phyloP scores from a whole-genome alignment of 2,329 filamentous ascomycete species.

The Zasmidium cellare region DNA sequence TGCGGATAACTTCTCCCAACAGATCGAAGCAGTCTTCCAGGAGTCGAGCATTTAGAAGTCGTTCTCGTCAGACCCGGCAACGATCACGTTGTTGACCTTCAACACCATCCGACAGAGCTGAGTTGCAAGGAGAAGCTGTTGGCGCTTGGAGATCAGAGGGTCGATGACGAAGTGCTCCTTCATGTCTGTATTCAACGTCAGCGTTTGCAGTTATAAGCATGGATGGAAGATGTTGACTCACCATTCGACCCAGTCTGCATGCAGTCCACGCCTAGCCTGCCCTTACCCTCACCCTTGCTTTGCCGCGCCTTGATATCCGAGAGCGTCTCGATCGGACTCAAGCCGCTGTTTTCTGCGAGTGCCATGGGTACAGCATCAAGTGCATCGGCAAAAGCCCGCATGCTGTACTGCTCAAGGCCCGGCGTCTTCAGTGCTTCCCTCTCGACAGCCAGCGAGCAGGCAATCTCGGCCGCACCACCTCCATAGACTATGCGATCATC shows the following conservation, averaged over 20 bases:
- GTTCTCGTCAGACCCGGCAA: slow-evolving; percentile 81
- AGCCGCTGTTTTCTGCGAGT: slow-evolving; percentile 92
- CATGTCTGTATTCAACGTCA: slow-evolving; percentile 69
- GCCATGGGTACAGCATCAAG: slow-evolving; percentile 94
- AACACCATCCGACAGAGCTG: slow-evolving; percentile 98
- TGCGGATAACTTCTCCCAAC: not conserved
- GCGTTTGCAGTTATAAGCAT: not conserved
- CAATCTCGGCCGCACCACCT: slow-evolving; percentile 93
- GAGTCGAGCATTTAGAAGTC: slow-evolving; percentile 62
- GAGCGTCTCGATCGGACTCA: slow-evolving; percentile 93
- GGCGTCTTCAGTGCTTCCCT: slow-evolving; percentile 87
- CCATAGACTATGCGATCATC: slow-evolving; percentile 98
- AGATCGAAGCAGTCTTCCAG: not conserved
- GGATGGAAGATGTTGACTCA: slow-evolving; percentile 39
- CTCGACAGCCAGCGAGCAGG: slow-evolving; percentile 93
- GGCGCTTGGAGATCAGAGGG: slow-evolving; percentile 95
- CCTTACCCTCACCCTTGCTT: slow-evolving; percentile 74
- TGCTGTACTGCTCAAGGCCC: slow-evolving; percentile 97
- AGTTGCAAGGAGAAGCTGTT: slow-evolving; percentile 93
- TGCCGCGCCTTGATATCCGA: slow-evolving; percentile 96
- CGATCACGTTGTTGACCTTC: slow-evolving; percentile 94
- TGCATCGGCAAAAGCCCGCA: slow-evolving; percentile 96
- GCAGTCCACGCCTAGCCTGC: slow-evolving; percentile 89
- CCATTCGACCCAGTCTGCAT: slow-evolving; percentile 91
- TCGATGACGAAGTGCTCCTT: slow-evolving; percentile 97